These are phyloP conservation scores for Citrus hindsii DNA, from an alignment of 345 rosid genomes.

Conservation along the genomic window DNA sequence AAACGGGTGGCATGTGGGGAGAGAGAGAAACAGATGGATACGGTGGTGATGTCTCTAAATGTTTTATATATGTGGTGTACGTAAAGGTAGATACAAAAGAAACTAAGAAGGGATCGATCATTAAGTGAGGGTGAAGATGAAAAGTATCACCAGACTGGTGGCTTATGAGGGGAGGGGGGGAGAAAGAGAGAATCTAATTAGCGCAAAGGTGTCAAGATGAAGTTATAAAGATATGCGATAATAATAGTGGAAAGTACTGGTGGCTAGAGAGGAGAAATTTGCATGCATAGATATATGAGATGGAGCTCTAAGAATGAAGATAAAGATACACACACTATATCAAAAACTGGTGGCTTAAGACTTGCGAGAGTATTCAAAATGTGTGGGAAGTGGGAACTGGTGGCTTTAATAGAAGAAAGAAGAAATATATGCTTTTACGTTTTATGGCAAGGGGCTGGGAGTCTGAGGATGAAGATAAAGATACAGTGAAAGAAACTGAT, in stretches of 20 bases:
- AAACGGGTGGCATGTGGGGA: neutral
- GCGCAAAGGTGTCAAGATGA: neutral
- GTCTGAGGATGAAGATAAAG: constrained; percentile 2
- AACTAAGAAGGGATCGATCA: neutral
- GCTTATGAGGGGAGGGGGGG: neutral
- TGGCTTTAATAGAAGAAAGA: neutral
- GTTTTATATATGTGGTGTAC: neutral
- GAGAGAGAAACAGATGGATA: neutral
- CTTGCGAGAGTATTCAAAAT: neutral
- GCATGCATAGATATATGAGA: neutral
- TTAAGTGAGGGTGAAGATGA: neutral
- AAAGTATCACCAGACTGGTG: constrained; percentile 7
- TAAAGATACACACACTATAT: neutral
- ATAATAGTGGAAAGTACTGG: constrained; percentile 5
- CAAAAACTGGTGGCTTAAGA: neutral
- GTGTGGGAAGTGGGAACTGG: neutral
- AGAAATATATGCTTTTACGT: neutral
- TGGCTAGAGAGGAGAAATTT: neutral
- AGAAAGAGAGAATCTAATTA: neutral
- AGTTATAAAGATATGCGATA: neutral
- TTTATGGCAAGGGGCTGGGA: neutral
- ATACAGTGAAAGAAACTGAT: neutral
- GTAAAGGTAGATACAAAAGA: neutral
- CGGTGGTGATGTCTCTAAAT: neutral
- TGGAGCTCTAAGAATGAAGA: neutral